phyloP scores from a whole-genome alignment of 768 basidiomycete genomes.

The Sarcomyxa edulis region DNA sequence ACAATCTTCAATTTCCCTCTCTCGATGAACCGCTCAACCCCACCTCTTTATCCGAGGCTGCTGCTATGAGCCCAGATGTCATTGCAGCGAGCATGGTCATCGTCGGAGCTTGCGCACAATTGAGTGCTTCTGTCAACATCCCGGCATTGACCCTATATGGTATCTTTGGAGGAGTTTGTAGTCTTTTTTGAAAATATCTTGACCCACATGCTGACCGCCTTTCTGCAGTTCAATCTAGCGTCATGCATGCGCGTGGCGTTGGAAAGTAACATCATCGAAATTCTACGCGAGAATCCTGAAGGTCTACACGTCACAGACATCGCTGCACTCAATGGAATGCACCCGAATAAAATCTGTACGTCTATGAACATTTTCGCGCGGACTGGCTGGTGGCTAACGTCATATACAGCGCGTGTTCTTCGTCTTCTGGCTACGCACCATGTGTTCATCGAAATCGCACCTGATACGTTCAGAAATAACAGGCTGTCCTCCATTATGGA shows the following conservation, averaged over 20 bases:
- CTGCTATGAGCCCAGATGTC: conserved; percentile 10
- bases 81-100: conserved; percentile 11
- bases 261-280: conserved; percentile 1
- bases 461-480: conserved; percentile 30
- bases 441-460: conserved; percentile 27
- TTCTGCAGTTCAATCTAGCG: conserved; percentile 12
- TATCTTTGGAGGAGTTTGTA: conserved; percentile 1
- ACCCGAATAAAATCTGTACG: conserved; percentile 25
- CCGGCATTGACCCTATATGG: conserved; percentile 8
- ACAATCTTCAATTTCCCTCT: conserved; percentile 15
- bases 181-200: no score
- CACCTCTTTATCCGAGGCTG: conserved; percentile 10
- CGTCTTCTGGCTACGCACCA: conserved; percentile 29
- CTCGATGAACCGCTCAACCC: conserved; percentile 21
- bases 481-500: conserved; percentile 25
- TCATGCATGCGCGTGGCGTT: conserved; percentile 7
- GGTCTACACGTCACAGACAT: conserved; percentile 30
- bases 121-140: conserved; percentile 9
- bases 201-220: no score
- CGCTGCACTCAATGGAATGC: conserved; percentile 19
- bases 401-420: conserved; percentile 20
- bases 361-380: no score
- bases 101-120: conserved; percentile 21
- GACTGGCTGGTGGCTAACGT: conserved; percentile 14
- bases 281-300: conserved; percentile 8